Base-by-base conservation (phyloP, 2,329 filamentous ascomycete species). In the Neonectria coccinea region DNA sequence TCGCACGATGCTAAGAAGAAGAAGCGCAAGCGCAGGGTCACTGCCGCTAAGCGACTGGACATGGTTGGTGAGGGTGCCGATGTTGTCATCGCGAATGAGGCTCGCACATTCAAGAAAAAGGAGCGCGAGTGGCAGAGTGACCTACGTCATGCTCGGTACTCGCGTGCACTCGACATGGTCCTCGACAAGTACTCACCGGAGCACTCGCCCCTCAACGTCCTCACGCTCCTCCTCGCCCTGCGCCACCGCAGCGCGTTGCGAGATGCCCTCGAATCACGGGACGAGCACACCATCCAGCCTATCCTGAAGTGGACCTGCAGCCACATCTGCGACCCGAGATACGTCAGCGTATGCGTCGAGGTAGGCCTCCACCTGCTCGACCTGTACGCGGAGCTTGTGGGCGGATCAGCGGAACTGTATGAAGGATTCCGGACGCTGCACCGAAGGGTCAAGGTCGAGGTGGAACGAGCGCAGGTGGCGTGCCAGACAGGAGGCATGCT, bases 401-500 rank as follows among this genome's bases (percentile, higher is more conserved):
- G 88, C 2, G 89, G 89, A 54, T 94, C 91, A 39, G 84, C 87
- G 7, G 89, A 92, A 76, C 86, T 98, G 60, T 89, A 92, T 66
- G 84, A 84, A 54, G 85, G 90, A 53, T 89, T 98, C 73, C 85
- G 88, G 71, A 84, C 84, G 53, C 82, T 97, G 67, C 89, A 91
- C 75, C 82, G 85, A 50, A 84, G 90, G 42, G 95, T 98, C 20
- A 86, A 88, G 67, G 82, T 87, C 44, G 92, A 96, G 78, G 91
- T 94, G 11, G 93, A 97, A 78, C 89, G 91, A 74, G 92, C 93
- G 22, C 92, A 97, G 79, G 86, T 92, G 75, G 94, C 95, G 2
- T 90, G 88, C 71, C 89, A 92, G 80, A 94, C 93, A 11, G 87
- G 87, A 70, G 96, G 95, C 2, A 97, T 98, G 94, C 80, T 98